These are phyloP conservation scores for Oldenlandia corymbosa DNA, from an alignment of 257 asterid species.

Conservation along the genomic window DNA sequence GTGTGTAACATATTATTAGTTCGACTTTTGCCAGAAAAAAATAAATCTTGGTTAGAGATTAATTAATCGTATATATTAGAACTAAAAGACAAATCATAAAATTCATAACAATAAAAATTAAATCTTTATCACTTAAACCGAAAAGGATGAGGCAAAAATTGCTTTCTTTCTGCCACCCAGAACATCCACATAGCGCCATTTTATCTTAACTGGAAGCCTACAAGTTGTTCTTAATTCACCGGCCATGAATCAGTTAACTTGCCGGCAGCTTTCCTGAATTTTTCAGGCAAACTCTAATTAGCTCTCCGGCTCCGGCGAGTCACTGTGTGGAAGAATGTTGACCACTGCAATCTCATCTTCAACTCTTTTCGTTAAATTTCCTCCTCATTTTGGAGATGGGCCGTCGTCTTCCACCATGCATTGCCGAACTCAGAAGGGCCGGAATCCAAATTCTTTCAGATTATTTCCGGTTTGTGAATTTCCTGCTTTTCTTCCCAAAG, in stretches of 20 bases:
- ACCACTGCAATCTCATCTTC: slow-evolving; percentile 3
- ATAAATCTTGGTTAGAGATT: no score
- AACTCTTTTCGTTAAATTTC: neutral
- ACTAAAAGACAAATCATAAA: no score
- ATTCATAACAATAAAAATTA: no score
- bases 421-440: neutral
- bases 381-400: neutral
- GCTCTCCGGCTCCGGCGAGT: neutral
- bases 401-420: neutral
- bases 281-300: neutral
- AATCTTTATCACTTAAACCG: no score
- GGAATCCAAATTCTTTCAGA: neutral
- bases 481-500: slow-evolving; percentile 35
- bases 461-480: slow-evolving; percentile 26
- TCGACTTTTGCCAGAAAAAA: no score
- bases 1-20: no score
- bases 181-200: no score
- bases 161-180: no score
- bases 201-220: no score
- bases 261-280: neutral
- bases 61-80: no score
- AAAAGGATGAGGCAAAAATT: no score
- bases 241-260: neutral
- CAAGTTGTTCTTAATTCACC: no score
- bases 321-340: neutral